Evolutionary conservation across 352 stramenopile species (phyloP), one percentile per base, ranked within the genome.

Genomic region (Pythium diclinum): DNA sequence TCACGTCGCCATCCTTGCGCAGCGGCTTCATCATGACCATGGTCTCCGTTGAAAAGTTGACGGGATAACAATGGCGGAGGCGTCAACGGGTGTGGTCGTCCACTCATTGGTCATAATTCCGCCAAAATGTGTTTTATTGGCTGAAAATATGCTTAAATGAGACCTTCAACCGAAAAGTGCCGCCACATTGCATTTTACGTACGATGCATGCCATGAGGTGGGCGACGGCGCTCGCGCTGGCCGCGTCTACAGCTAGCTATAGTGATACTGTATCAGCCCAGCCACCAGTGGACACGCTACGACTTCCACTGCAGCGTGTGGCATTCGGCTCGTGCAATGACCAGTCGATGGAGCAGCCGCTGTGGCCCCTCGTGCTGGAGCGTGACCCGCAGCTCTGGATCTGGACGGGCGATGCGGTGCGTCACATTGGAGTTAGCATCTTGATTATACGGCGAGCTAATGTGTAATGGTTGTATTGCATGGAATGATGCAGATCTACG

Each of bases 1-100:
- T 83, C 67, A 93, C 83, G 61, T 89, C 79, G 61, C 84, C 79
- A 23, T 79, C 65, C 71, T 89, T 89, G 59, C 78, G 78, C 69
- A 88, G 65, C 58, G 76, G 72, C 47, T 66, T 71, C 53, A 66
- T 60, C 67, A 52, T 33, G 60, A 70, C 40, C 49, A 32, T 46
- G 42, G 54, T 67, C 17, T 28, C 60, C n/a, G 34, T 59, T 36
- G 16, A 21, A 32, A 28, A 53, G n/a, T 52, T 34, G 23, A 51
- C 11, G 9, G 19, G 46, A 62, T 28, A 61, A 62, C 23, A 60
- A 52, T 66, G 53, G 61, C 57, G 51, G 36, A 34, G 57, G 46
- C n/a, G 63, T 75, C 63, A 69, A 40, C 36, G 14, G 19, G 23
- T 16, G 65, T 66, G 76, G 67, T 49, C 69, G 47, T 7, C 9